Conservation (phyloP, 768 basidiomycete genomes). For the Hypsizygus marmoreus region DNA sequence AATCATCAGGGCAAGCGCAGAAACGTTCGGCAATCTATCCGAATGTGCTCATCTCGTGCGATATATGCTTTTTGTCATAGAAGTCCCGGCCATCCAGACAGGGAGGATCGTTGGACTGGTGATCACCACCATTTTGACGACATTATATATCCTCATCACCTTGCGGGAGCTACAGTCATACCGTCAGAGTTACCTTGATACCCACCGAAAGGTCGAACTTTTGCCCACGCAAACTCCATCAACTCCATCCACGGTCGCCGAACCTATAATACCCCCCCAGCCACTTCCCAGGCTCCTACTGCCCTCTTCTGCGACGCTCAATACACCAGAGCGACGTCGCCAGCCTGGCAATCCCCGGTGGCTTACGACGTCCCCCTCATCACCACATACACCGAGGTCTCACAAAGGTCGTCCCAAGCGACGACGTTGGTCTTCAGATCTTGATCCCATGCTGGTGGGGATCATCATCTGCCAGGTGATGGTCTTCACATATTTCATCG, state of each 20-base stretch:
- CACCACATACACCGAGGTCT: conserved; percentile 2
- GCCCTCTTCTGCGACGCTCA: neutral
- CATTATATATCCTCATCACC: conserved; percentile 33
- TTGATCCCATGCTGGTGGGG: conserved; percentile 44
- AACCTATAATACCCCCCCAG: neutral
- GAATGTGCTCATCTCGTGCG: conserved; percentile 31
- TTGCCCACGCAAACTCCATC: conserved; percentile 1
- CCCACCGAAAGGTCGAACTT: neutral
- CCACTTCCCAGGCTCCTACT: neutral
- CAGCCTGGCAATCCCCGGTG: neutral
- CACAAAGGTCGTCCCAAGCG: conserved; percentile 30
- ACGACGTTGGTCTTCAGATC: conserved; percentile 32
- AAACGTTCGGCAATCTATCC: conserved; percentile 27
- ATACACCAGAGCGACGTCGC: neutral
- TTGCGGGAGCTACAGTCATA: conserved; percentile 35
- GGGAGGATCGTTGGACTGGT: conserved; percentile 34
- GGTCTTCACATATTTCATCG: conserved; percentile 42
- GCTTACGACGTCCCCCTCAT: neutral
- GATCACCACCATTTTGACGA: conserved; percentile 31
- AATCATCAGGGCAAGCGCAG: conserved; percentile 28
- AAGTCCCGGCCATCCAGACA: conserved; percentile 29
- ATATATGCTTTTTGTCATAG: conserved; percentile 37
- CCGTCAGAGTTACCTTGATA: conserved; percentile 18
- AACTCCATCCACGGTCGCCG: neutral
- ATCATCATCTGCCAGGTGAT: conserved; percentile 36